These are phyloP conservation scores for Lyophyllum shimeji DNA, from an alignment of 768 basidiomycete genomes.

Conservation along the genomic window DNA sequence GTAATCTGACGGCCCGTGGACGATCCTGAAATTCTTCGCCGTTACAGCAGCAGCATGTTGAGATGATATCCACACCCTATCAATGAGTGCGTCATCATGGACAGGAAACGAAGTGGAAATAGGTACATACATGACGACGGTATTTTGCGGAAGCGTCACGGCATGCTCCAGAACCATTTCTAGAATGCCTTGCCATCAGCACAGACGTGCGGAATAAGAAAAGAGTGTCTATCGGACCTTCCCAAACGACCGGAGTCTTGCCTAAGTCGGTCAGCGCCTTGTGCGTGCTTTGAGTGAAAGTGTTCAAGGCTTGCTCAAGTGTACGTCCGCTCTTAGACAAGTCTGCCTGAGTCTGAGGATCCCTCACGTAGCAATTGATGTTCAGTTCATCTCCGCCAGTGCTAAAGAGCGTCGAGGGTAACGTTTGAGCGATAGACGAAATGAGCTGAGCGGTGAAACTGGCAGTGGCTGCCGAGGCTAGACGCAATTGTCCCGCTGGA, in stretches of 20 bases:
- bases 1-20: constrained; percentile 75
- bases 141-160: constrained; percentile 43
- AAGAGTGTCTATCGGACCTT: constrained; percentile 39
- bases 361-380: constrained; percentile 60
- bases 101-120: neutral
- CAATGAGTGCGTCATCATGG: neutral
- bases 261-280: constrained; percentile 46
- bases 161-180: constrained; percentile 65
- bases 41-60: constrained; percentile 56
- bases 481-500: constrained; percentile 79
- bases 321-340: constrained; percentile 51
- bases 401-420: constrained; percentile 65
- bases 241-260: constrained; percentile 82
- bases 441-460: constrained; percentile 60
- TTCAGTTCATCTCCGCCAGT: constrained; percentile 88
- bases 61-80: constrained; percentile 73
- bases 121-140: constrained; percentile 53
- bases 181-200: constrained; percentile 18
- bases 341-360: constrained; percentile 55
- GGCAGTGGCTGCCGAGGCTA: constrained; percentile 59
- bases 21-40: constrained; percentile 53
- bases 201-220: neutral
- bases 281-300: constrained; percentile 62
- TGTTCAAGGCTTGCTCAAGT: constrained; percentile 60
- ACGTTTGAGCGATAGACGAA: constrained; percentile 44